Conservation (phyloP, 768 basidiomycete species). For the Boletellus ananiceps region DNA sequence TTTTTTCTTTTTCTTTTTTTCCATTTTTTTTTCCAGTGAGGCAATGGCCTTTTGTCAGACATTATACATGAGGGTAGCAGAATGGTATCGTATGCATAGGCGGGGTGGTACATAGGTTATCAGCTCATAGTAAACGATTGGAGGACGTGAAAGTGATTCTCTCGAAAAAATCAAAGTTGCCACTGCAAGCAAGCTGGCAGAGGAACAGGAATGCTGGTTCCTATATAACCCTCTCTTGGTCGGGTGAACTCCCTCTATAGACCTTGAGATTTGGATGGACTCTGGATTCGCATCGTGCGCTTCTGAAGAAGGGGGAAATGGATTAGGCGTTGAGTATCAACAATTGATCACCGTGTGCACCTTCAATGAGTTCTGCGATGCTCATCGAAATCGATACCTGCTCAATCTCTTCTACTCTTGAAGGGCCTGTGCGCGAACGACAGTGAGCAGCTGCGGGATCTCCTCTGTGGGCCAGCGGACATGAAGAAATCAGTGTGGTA, state of each 20-base stretch:
- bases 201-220: background rate
- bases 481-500: slow-evolving; percentile 11
- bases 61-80: too few relatives aligned
- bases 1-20: too few relatives aligned
- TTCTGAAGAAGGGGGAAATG: slow-evolving; percentile 7
- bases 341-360: slow-evolving; percentile 7
- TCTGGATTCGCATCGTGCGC: slow-evolving; percentile 20
- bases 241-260: background rate
- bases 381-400: background rate
- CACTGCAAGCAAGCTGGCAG: background rate
- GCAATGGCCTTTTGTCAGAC: too few relatives aligned
- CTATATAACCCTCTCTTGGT: slow-evolving; percentile 2
- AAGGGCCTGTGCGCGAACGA: background rate
- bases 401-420: slow-evolving; percentile 5
- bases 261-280: slow-evolving; percentile 6
- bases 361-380: slow-evolving; percentile 10
- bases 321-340: background rate
- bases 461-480: background rate
- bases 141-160: slow-evolving; percentile 5
- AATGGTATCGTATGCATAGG: too few relatives aligned
- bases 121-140: too few relatives aligned
- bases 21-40: too few relatives aligned
- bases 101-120: too few relatives aligned
- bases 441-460: background rate
- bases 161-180: background rate